Evolutionary conservation across 345 rosid species (phyloP).

Genomic region (Erodium maritimum): DNA sequence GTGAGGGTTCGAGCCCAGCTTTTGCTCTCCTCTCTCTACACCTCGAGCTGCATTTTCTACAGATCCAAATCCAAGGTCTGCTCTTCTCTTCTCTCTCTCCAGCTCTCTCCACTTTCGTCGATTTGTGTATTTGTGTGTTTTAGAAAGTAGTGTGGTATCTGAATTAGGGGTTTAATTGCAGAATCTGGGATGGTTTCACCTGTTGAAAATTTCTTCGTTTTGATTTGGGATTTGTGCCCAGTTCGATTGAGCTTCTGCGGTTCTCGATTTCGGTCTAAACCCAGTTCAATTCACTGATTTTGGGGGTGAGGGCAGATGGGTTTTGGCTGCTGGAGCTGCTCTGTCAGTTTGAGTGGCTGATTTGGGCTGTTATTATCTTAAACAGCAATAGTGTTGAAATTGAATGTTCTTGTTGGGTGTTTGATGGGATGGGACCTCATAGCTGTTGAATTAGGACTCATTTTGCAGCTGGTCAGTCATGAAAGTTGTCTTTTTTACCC

Average conservation of each 20-base stretch:
- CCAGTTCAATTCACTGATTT: not conserved
- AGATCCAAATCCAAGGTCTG: not conserved
- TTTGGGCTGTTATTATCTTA: too few relatives aligned
- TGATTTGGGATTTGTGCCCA: not conserved
- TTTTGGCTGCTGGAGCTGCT: too few relatives aligned
- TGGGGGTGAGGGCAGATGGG: too few relatives aligned
- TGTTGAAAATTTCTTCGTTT: not conserved
- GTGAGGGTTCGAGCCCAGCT: not conserved
- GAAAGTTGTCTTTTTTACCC: not conserved
- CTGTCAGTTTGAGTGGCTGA: not conserved
- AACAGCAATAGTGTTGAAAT: too few relatives aligned
- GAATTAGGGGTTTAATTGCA: too few relatives aligned
- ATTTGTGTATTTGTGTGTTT: too few relatives aligned
- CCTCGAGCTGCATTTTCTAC: not conserved
- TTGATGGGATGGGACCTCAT: too few relatives aligned
- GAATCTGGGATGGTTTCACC: not conserved
- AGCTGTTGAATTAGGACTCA: not conserved
- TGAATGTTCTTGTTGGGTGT: too few relatives aligned
- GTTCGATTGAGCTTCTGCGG: not conserved
- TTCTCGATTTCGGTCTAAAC: not conserved
- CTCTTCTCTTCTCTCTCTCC: not conserved
- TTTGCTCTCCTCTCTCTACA: not conserved
- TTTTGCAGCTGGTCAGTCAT: too few relatives aligned
- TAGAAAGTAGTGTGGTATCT: too few relatives aligned
- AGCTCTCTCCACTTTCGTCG: not conserved